These are phyloP conservation scores for Yamadazyma taylorii DNA, from an alignment of 1,139 yeast species.

Conservation along the genomic window DNA sequence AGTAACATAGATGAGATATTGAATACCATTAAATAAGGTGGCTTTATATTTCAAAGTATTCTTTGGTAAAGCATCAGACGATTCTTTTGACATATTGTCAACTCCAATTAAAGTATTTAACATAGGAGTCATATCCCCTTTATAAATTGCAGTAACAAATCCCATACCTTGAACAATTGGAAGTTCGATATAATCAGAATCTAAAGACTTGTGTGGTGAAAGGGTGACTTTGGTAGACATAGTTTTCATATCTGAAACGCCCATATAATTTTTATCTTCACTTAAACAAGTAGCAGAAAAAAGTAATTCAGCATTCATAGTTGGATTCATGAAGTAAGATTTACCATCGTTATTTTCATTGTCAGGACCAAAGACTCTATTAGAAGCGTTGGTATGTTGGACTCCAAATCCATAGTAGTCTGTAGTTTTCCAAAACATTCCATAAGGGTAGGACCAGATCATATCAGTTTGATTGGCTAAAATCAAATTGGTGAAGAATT, in stretches of 20 bases:
- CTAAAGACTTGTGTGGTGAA: constrained; percentile 26
- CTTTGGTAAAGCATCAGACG: constrained; percentile 39
- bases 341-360: constrained; percentile 25
- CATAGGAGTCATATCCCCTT: constrained; percentile 52
- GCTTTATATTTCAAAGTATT: constrained; percentile 64
- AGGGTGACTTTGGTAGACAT: constrained; percentile 58
- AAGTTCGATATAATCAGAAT: constrained; percentile 33
- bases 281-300: constrained; percentile 56
- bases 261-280: constrained; percentile 32
- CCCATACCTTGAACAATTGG: constrained; percentile 77
- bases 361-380: constrained; percentile 67
- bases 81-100: constrained; percentile 43
- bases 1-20: constrained; percentile 61
- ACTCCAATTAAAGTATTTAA: constrained; percentile 58
- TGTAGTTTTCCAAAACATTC: constrained; percentile 57
- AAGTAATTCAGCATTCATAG: constrained; percentile 50
- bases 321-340: constrained; percentile 55
- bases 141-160: constrained; percentile 64
- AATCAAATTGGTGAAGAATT: constrained; percentile 77
- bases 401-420: constrained; percentile 62
- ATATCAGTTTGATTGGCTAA: constrained; percentile 62
- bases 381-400: constrained; percentile 57
- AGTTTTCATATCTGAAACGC: constrained; percentile 50
- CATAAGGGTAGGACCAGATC: constrained; percentile 83
- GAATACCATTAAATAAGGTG: constrained; percentile 48